Conservation (phyloP, 2,329 filamentous ascomycete genomes). For the Rutstroemia sp. region DNA sequence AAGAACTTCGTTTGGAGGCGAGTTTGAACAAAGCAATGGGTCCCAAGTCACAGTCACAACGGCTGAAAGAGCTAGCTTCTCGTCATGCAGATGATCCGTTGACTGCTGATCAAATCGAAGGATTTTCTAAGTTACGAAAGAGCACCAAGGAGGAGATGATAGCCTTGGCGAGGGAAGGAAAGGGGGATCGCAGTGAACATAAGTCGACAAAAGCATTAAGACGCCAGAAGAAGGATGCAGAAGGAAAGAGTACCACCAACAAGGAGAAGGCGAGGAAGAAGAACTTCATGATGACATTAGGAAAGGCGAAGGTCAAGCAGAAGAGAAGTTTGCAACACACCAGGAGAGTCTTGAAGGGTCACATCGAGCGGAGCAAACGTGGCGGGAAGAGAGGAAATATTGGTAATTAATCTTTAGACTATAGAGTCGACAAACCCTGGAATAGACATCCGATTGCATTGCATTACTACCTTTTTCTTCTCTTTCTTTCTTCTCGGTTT, state of each 20-base stretch:
- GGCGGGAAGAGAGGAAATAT: constrained; percentile 74
- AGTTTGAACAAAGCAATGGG: constrained; percentile 58
- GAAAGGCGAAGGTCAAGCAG: constrained; percentile 91
- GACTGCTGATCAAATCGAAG: constrained; percentile 87
- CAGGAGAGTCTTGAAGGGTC: constrained; percentile 69
- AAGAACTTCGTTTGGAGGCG: constrained; percentile 73
- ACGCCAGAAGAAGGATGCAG: constrained; percentile 77
- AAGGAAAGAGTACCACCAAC: constrained; percentile 96
- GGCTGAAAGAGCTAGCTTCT: constrained; percentile 35
- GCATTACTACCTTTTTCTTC: no score
- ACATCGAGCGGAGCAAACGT: constrained; percentile 75
- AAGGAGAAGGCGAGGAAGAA: constrained; percentile 95
- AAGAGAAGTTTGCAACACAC: constrained; percentile 90
- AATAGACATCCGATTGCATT: no score
- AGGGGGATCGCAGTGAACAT: constrained; percentile 70
- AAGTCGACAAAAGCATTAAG: constrained; percentile 78
- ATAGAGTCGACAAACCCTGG: background rate
- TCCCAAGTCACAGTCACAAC: constrained; percentile 36
- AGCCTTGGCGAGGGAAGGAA: constrained; percentile 74
- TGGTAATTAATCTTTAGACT: constrained; percentile 21
- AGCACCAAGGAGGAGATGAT: constrained; percentile 84
- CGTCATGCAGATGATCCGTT: constrained; percentile 81
- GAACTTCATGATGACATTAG: constrained; percentile 97
- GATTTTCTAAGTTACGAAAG: constrained; percentile 74
- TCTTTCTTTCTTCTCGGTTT: no score